Percentiles rank a stretch among this genome's conserved stretches.
Conservation (phyloP, 345 rosid species). For the Eucalyptus tenuipes region DNA sequence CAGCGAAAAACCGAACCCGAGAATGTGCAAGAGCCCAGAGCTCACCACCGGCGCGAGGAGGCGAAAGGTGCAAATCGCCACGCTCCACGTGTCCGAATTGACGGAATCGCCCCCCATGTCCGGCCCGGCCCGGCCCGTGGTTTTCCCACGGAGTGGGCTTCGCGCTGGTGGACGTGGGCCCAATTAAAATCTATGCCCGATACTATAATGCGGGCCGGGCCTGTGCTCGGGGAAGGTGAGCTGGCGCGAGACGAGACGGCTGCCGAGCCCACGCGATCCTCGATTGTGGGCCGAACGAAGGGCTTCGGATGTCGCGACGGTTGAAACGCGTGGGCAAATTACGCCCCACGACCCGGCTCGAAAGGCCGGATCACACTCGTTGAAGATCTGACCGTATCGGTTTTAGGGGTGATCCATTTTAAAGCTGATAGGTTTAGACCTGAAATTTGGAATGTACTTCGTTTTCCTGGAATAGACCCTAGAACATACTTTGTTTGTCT, state of each 20-base stretch:
- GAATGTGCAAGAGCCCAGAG: background rate
- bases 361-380: background rate
- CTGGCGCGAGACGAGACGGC: too few species aligned
- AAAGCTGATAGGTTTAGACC: accelerated
- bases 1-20: background rate
- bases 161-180: background rate
- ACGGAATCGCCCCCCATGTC: background rate
- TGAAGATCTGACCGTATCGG: background rate
- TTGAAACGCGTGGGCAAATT: background rate
- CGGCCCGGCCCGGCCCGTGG: background rate
- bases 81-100: background rate
- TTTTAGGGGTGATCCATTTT: background rate
- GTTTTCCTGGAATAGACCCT: accelerated
- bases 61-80: background rate
- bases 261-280: background rate
- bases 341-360: background rate
- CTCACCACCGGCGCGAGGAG: background rate
- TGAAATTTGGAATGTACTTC: accelerated
- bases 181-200: background rate
- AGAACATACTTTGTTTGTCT: background rate
- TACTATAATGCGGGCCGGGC: background rate
- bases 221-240: background rate
- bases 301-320: accelerated
- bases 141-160: background rate
- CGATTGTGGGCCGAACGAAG: background rate